Conservation (phyloP, 768 basidiomycete genomes). For the Suillus decipiens region DNA sequence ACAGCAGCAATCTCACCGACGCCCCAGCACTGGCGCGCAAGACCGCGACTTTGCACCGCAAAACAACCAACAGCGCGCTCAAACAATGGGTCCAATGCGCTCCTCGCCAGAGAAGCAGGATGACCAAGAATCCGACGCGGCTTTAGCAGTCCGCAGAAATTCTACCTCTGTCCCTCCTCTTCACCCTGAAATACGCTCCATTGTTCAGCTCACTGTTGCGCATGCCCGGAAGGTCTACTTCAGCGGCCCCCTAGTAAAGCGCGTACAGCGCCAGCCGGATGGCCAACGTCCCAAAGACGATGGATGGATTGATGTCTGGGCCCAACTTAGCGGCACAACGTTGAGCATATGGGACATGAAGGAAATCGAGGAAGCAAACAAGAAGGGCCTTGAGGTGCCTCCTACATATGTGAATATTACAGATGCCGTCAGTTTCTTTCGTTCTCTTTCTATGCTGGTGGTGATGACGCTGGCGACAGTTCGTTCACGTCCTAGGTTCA, state of each 20-base stretch:
- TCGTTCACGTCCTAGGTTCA: conserved; percentile 76
- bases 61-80: conserved; percentile 31
- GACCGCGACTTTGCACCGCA: conserved; percentile 28
- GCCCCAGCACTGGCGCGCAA: conserved; percentile 13
- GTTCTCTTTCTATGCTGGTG: conserved; percentile 14
- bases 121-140: conserved; percentile 23
- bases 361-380: conserved; percentile 81
- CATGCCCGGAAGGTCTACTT: conserved; percentile 88
- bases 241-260: conserved; percentile 79
- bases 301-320: conserved; percentile 86
- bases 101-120: conserved; percentile 17
- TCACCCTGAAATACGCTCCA: conserved; percentile 82
- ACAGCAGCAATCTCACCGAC: conserved; percentile 14
- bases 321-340: conserved; percentile 85
- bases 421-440: conserved; percentile 67
- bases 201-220: conserved; percentile 70
- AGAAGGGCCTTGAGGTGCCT: conserved; percentile 78
- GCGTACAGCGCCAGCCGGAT: conserved; percentile 76
- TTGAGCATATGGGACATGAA: conserved; percentile 93
- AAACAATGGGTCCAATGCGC: conserved; percentile 30
- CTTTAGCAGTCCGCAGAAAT: conserved; percentile 24
- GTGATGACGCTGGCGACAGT: conserved; percentile 41
- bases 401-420: conserved; percentile 87
- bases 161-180: conserved; percentile 43
- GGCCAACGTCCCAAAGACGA: conserved; percentile 77